phyloP scores from a whole-genome alignment of 805 yeast species.

The Kurtzmaniella fragi region DNA sequence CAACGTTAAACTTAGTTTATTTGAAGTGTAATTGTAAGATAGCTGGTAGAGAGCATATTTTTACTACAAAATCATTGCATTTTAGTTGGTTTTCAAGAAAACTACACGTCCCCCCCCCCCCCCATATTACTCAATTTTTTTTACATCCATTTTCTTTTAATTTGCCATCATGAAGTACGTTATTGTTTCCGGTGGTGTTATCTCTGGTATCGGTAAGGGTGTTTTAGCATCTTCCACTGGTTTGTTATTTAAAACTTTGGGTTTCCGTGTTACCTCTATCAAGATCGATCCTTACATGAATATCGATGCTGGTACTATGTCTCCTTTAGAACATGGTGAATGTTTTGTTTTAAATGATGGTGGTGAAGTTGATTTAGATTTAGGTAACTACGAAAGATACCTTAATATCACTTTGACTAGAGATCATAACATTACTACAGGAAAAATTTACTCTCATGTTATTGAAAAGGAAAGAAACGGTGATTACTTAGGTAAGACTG shows the following conservation, averaged over 20 bases:
- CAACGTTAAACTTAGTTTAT: slow-evolving; percentile 3
- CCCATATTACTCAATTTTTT: not conserved
- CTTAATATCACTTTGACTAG: slow-evolving; percentile 86
- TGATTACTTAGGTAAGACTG: slow-evolving; percentile 98
- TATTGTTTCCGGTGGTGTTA: slow-evolving; percentile 98
- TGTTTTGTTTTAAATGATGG: slow-evolving; percentile 98
- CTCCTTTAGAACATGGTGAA: slow-evolving; percentile 98
- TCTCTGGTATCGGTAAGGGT: slow-evolving; percentile 99
- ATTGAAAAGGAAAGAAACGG: slow-evolving; percentile 95
- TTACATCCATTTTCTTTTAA: not conserved
- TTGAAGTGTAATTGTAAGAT: slow-evolving; percentile 2
- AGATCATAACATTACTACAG: slow-evolving; percentile 97
- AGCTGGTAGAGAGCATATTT: slow-evolving; percentile 2
- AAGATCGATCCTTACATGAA: slow-evolving; percentile 99
- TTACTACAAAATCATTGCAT: not conserved
- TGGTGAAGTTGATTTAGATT: slow-evolving; percentile 97
- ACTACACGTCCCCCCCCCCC: not conserved
- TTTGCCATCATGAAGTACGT: slow-evolving; percentile 85
- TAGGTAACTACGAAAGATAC: slow-evolving; percentile 97
- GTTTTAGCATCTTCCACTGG: slow-evolving; percentile 98
- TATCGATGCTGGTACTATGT: slow-evolving; percentile 99
- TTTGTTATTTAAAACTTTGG: slow-evolving; percentile 85
- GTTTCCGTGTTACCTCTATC: slow-evolving; percentile 92
- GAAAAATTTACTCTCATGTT: slow-evolving; percentile 91
- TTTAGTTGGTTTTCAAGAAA: not conserved